phyloP scores from a whole-genome alignment of 148 eudicot genomes.

The Camellia sinensis region DNA sequence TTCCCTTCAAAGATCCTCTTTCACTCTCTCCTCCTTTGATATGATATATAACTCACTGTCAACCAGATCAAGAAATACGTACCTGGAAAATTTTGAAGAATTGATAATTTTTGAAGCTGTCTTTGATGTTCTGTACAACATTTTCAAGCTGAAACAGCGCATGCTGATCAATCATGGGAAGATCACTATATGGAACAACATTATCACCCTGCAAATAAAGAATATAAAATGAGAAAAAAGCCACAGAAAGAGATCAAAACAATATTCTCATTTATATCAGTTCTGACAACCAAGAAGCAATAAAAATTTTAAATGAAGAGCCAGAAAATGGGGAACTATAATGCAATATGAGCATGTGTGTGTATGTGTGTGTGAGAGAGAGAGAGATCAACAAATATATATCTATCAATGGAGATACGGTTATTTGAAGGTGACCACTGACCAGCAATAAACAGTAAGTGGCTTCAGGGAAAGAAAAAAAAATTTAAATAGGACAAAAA shows the following conservation, averaged over 20 bases:
- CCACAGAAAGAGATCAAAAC: not conserved
- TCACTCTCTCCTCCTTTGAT: no score
- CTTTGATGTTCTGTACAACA: slow-evolving; percentile 72
- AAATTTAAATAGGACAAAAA: not conserved
- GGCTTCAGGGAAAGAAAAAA: not conserved
- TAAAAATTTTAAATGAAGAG: not conserved
- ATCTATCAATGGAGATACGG: slow-evolving; percentile 75
- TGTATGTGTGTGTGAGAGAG: not conserved
- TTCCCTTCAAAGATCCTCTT: no score
- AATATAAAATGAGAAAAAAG: not conserved
- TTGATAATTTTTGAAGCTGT: slow-evolving; percentile 82
- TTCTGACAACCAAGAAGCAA: not conserved
- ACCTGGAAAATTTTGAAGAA: slow-evolving; percentile 97
- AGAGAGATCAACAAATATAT: no score
- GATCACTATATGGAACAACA: slow-evolving; percentile 61
- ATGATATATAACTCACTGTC: not conserved
- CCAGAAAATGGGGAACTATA: not conserved
- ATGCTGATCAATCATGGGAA: slow-evolving; percentile 84
- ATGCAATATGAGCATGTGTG: not conserved
- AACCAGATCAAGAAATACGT: slow-evolving; percentile 4
- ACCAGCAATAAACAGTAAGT: not conserved
- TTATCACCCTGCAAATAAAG: slow-evolving; percentile 54
- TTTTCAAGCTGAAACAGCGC: slow-evolving; percentile 84
- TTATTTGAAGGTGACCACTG: slow-evolving; percentile 26
- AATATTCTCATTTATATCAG: slow-evolving; percentile 1